Percentiles rank a stretch among this genome's conserved stretches.
Conservation (phyloP, 495 filamentous ascomycete species). For the Hypoxylon fuscum region DNA sequence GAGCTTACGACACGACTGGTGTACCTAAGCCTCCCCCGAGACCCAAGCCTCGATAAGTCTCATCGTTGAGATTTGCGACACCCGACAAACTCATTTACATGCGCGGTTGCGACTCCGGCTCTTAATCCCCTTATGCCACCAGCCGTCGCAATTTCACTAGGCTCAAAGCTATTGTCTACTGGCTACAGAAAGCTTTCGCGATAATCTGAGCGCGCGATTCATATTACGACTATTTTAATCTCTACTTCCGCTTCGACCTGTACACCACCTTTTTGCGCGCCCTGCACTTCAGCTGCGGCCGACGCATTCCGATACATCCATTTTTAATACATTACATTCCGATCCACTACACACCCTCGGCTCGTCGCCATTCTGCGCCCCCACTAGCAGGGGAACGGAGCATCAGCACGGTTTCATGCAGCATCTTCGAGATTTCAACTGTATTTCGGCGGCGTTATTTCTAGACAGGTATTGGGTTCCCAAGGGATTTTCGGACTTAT, state of each 20-base stretch:
- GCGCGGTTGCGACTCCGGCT: conserved; percentile 5
- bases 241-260: conserved; percentile 29
- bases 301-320: conserved; percentile 51
- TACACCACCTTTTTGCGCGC: conserved; percentile 39
- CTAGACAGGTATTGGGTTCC: conserved; percentile 45
- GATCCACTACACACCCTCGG: conserved; percentile 47
- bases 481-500: conserved; percentile 36
- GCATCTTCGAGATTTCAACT: conserved; percentile 34
- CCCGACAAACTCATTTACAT: conserved; percentile 1
- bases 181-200: conserved; percentile 10
- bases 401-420: conserved; percentile 38
- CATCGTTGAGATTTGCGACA: conserved; percentile 18
- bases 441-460: conserved; percentile 48
- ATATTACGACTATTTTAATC: conserved; percentile 36
- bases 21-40: conserved; percentile 62
- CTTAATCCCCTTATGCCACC: conserved; percentile 25
- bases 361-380: conserved; percentile 51
- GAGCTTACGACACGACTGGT: conserved; percentile 66
- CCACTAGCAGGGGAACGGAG: conserved; percentile 44
- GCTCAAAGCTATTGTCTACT: conserved; percentile 2
- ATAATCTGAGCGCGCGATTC: conserved; percentile 22
- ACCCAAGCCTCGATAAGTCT: conserved; percentile 60
- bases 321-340: conserved; percentile 54
- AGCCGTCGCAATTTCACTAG: conserved; percentile 9
- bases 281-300: conserved; percentile 45